Evolutionary conservation across 192 early-diverging fungal species (phyloP).

Genomic region (Mortierella hygrophila): DNA sequence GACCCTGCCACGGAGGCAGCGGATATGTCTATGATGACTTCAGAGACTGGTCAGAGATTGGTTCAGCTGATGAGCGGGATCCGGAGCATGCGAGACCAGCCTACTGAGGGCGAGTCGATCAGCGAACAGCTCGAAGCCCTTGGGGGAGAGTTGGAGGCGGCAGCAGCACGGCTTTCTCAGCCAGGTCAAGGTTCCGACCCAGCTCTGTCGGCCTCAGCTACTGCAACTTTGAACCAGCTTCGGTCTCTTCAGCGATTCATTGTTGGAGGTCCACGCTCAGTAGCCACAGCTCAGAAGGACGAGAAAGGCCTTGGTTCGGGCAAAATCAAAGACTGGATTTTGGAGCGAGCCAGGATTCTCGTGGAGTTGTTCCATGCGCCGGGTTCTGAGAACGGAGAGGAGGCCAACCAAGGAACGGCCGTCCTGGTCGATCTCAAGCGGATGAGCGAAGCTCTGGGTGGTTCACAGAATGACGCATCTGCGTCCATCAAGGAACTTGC

Average conservation of each 20-base stretch:
- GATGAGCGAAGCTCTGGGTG: slow-evolving; percentile 14
- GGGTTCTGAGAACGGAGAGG: neutral
- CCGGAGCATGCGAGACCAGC: slow-evolving; percentile 22
- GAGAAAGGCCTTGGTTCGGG: slow-evolving; percentile 60
- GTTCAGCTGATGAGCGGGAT: slow-evolving; percentile 26
- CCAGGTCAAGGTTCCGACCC: neutral
- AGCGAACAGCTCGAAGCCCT: slow-evolving; percentile 32
- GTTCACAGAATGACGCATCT: slow-evolving; percentile 10
- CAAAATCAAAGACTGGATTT: slow-evolving; percentile 59
- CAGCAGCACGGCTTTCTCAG: neutral
- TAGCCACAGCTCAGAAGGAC: slow-evolving; percentile 21
- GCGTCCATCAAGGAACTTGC: slow-evolving; percentile 35
- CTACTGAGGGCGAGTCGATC: neutral
- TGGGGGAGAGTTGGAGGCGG: slow-evolving; percentile 25
- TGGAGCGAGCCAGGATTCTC: slow-evolving; percentile 38
- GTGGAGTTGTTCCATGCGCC: slow-evolving; percentile 19
- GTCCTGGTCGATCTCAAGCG: slow-evolving; percentile 23
- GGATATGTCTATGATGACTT: neutral
- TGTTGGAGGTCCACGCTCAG: slow-evolving; percentile 19
- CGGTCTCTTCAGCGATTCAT: slow-evolving; percentile 26
- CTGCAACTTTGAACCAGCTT: slow-evolving; percentile 19
- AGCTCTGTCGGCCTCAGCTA: neutral
- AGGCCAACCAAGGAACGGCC: slow-evolving; percentile 17
- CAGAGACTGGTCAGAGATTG: slow-evolving; percentile 11
- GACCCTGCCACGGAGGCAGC: neutral